Conservation (phyloP, 495 filamentous ascomycete genomes). For the Parmelia sp. region DNA sequence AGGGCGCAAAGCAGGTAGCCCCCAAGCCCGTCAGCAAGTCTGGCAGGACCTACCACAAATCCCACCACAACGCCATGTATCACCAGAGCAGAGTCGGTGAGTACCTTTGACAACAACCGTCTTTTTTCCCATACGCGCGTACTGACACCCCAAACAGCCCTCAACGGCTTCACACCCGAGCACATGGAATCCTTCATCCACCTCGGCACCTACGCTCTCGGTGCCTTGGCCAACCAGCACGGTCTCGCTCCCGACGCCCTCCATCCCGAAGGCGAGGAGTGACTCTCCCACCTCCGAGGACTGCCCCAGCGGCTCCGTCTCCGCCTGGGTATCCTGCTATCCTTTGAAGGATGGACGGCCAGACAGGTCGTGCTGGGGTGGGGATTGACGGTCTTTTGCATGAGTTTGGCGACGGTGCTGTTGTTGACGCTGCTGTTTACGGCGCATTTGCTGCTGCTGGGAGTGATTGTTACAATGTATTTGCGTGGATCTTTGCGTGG, state of each 20-base stretch:
- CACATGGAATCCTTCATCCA: conserved; percentile 23
- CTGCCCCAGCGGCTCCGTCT: not conserved
- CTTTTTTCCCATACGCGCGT: not conserved
- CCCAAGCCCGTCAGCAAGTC: not conserved
- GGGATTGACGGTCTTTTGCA: conserved; percentile 6
- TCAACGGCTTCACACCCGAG: conserved; percentile 16
- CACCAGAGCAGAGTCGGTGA: conserved; percentile 7
- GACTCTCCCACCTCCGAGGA: not conserved
- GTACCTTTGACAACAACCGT: not conserved
- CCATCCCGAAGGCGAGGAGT: not conserved
- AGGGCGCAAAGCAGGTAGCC: not conserved
- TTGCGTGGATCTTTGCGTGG: conserved; percentile 1
- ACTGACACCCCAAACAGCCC: not conserved
- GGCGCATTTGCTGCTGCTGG: conserved; percentile 10
- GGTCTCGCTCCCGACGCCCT: conserved; percentile 14
- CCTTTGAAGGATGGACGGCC: conserved; percentile 6
- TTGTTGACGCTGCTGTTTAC: conserved; percentile 15
- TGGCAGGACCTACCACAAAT: conserved; percentile 4
- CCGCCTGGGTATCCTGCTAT: not conserved
- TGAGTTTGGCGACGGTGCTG: conserved; percentile 12
- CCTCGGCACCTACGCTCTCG: conserved; percentile 20
- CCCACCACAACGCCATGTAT: conserved; percentile 20
- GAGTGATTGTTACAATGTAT: conserved; percentile 7
- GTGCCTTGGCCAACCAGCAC: conserved; percentile 20
- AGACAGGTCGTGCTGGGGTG: conserved; percentile 5